Base-by-base conservation (phyloP, 495 filamentous ascomycete species). In the Penicillium longicatenatum region DNA sequence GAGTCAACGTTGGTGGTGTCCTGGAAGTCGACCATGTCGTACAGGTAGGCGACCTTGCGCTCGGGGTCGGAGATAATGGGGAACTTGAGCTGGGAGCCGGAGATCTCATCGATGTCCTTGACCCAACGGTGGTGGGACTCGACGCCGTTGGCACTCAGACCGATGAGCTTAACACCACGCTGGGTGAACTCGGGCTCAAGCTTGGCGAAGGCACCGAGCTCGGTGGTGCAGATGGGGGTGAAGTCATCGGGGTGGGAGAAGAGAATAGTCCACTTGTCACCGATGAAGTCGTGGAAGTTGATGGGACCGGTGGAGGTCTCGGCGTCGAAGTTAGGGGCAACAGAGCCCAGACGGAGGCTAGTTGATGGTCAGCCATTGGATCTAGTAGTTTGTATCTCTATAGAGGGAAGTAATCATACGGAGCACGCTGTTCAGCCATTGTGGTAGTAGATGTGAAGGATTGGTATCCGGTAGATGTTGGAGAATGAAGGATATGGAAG, bases 251-350 rank as follows among this genome's bases (percentile, higher is more conserved):
- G 94, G 82, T 98, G 94, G 31, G 93, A 97, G 86, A 98, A 98
- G 71, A 98, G 85, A 63, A 98, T 84, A 59, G 90, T 88, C 94
- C 94, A 98, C 62, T 84, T 90, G 81, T 93, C 83, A 70, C 91
- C 95, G 65, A 98, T 90, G 79, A 89, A 98, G 69, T 97, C 85
- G 77, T 98, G 95, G 84, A 98, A 97, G 79, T 95, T 87, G 75
- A 98, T 98, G 53, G 84, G 85, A 59, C 94, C 94, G 54, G 81
- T 84, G 70, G 93, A 96, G 71, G 93, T 96, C 53, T 94, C 89
- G 59, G 93, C 89, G 69, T 94, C 73, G 83, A 98, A 98, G 84
- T 97, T 89, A 63, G 93, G 93, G 73, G 93, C 93, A 72, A 82
- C 84, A 67, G 84, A 86, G 74, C 93, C 93, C 68, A 98, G 86